These are phyloP conservation scores for Aphelidium insulamus DNA, from an alignment of 371 early-diverging fungal species.

Conservation along the genomic window DNA sequence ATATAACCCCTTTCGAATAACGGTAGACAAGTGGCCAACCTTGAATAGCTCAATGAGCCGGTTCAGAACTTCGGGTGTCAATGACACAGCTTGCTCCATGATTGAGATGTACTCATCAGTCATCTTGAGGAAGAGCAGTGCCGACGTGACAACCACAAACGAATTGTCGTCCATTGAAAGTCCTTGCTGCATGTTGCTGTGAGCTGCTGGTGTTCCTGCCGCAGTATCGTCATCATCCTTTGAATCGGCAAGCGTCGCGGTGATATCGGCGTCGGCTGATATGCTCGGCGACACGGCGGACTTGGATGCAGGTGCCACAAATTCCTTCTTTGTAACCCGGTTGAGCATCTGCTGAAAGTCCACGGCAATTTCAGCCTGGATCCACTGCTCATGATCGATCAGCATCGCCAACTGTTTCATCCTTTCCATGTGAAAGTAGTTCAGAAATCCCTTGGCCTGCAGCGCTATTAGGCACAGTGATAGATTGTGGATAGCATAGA, in stretches of 20 bases:
- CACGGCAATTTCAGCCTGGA: slow-evolving; percentile 61
- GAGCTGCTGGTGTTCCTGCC: slow-evolving; percentile 5
- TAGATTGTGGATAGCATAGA: slow-evolving; percentile 1
- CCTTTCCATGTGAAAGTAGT: slow-evolving; percentile 74
- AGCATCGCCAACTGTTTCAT: slow-evolving; percentile 59
- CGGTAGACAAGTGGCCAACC: slow-evolving; percentile 14
- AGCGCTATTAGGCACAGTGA: not conserved
- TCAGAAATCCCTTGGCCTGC: slow-evolving; percentile 60
- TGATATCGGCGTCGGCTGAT: too few species aligned
- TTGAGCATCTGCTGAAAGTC: slow-evolving; percentile 73
- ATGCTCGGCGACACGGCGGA: slow-evolving; percentile 2
- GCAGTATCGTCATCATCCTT: slow-evolving; percentile 6
- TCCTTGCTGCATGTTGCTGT: slow-evolving; percentile 11
- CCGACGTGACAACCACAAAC: slow-evolving; percentile 66
- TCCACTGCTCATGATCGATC: slow-evolving; percentile 88
- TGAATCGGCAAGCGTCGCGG: slow-evolving; percentile 4
- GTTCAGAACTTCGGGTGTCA: slow-evolving; percentile 61
- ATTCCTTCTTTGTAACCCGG: slow-evolving; percentile 13
- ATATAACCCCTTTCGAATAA: not conserved
- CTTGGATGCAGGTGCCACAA: not conserved
- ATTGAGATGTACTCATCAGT: slow-evolving; percentile 68
- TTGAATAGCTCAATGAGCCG: slow-evolving; percentile 60
- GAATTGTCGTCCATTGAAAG: slow-evolving; percentile 29
- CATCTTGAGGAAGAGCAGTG: slow-evolving; percentile 59
- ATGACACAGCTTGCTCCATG: slow-evolving; percentile 40